phyloP scores from a whole-genome alignment of 129 eudicot species.

The Ambrosia trifida region DNA sequence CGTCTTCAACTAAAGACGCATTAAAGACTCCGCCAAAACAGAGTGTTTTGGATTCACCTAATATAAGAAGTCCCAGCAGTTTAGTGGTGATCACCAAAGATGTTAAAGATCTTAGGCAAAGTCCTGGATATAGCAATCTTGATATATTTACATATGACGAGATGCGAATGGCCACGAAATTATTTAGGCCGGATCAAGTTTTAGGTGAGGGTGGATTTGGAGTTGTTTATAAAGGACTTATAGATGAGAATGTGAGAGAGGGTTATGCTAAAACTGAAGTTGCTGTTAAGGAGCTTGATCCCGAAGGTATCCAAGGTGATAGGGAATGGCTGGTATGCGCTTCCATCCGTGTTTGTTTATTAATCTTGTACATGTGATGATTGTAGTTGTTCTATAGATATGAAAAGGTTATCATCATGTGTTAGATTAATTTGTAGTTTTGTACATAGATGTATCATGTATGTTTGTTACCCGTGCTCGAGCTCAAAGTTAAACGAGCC shows the following conservation, averaged over 20 bases:
- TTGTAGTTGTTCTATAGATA: neutral
- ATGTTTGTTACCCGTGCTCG: too few species aligned
- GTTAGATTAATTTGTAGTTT: neutral
- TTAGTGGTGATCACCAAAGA: slow-evolving; percentile 62
- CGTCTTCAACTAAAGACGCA: slow-evolving; percentile 36
- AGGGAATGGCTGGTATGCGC: slow-evolving; percentile 96
- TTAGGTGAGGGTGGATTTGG: slow-evolving; percentile 99
- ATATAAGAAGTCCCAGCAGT: slow-evolving; percentile 34
- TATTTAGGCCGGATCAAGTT: slow-evolving; percentile 86
- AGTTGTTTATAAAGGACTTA: slow-evolving; percentile 85
- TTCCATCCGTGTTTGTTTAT: neutral
- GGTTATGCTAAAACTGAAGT: slow-evolving; percentile 73
- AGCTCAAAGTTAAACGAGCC: too few species aligned
- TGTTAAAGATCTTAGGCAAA: slow-evolving; percentile 73
- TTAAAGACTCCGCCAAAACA: slow-evolving; percentile 40
- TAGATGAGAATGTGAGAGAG: slow-evolving; percentile 77
- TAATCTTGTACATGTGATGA: neutral
- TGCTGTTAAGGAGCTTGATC: slow-evolving; percentile 98
- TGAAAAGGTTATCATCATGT: neutral
- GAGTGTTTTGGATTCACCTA: slow-evolving; percentile 31
- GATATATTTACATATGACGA: slow-evolving; percentile 90
- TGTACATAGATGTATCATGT: too few species aligned
- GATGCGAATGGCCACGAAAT: slow-evolving; percentile 86
- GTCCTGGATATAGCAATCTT: slow-evolving; percentile 81
- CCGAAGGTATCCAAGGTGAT: slow-evolving; percentile 95